Conservation (phyloP, 306 rosid species). For the Rubus idaeus region DNA sequence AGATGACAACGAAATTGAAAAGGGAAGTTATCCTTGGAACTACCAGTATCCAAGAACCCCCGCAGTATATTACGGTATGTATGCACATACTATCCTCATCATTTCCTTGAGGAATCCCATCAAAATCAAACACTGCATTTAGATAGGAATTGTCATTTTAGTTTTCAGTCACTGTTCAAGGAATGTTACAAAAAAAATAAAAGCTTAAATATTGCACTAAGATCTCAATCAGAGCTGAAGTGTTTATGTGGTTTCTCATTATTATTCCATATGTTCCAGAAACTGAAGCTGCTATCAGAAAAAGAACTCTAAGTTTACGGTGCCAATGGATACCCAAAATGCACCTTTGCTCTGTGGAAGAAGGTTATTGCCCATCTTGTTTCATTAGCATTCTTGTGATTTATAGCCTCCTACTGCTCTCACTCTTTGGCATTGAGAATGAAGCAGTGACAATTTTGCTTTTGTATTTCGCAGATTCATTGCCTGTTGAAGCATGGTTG, state of each 20-base stretch:
- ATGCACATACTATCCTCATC: not conserved
- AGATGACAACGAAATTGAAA: conserved; percentile 73
- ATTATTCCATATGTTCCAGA: conserved; percentile 50
- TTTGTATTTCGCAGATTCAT: conserved; percentile 13
- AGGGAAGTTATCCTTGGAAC: conserved; percentile 90
- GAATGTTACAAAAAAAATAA: not conserved
- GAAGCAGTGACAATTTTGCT: not conserved
- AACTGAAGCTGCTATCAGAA: conserved; percentile 64
- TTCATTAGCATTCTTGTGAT: not conserved
- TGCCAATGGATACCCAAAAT: not conserved
- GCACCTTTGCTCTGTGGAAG: conserved; percentile 1
- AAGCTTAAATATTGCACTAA: not conserved
- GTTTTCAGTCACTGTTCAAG: not conserved
- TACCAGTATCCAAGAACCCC: conserved; percentile 71
- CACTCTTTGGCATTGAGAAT: not conserved
- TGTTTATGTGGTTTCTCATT: conserved; percentile 12
- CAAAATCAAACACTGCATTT: not conserved
- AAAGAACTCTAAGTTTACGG: conserved; percentile 18
- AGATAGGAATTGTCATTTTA: not conserved
- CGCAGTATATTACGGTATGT: conserved; percentile 73
- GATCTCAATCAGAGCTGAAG: not conserved
- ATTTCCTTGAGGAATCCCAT: not conserved
- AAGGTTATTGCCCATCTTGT: conserved; percentile 1
- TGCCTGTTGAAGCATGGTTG: conserved; percentile 5
- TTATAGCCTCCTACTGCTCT: not conserved